A percentile compares a stretch with the other conserved stretches of the same genome.
These are phyloP conservation scores for Coniella vitis DNA, from an alignment of 2,329 filamentous ascomycete genomes.

Conservation along the genomic window DNA sequence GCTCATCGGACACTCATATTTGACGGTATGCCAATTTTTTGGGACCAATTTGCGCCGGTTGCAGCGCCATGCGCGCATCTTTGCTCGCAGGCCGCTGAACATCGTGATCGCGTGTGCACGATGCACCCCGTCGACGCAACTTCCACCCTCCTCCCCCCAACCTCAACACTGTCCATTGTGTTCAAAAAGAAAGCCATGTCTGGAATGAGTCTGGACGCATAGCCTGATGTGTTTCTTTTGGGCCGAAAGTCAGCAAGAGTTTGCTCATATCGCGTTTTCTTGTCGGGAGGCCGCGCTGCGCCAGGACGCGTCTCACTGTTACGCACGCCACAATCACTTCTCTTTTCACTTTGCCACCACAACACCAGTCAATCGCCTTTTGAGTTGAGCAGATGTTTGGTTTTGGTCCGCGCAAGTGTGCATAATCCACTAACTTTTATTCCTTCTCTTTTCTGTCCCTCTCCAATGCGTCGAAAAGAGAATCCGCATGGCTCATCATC, in stretches of 20 bases:
- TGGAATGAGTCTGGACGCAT: slow-evolving; percentile 5
- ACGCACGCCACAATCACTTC: background rate
- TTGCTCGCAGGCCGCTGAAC: slow-evolving; percentile 1
- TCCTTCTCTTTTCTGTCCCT: too few species aligned
- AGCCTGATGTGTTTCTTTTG: background rate
- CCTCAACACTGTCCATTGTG: background rate
- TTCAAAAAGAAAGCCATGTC: background rate
- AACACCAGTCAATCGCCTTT: too few species aligned
- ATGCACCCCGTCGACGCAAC: slow-evolving; percentile 1
- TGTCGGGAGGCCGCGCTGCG: background rate
- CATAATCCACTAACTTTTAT: too few species aligned
- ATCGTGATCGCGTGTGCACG: slow-evolving; percentile 10
- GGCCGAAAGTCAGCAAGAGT: accelerated
- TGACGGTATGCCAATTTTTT: slow-evolving; percentile 8
- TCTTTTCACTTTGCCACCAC: too few species aligned
- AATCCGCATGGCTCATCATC: too few species aligned
- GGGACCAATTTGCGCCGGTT: background rate
- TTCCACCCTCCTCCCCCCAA: background rate
- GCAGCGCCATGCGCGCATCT: slow-evolving; percentile 9
- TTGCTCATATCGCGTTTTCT: background rate
- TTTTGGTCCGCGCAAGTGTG: too few species aligned
- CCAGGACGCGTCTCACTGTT: background rate
- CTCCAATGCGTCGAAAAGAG: too few species aligned
- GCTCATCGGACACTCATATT: slow-evolving; percentile 9
- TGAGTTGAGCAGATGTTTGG: too few species aligned